Conservation (phyloP, 164 flowering plant genomes). For the Stephania japonica region DNA sequence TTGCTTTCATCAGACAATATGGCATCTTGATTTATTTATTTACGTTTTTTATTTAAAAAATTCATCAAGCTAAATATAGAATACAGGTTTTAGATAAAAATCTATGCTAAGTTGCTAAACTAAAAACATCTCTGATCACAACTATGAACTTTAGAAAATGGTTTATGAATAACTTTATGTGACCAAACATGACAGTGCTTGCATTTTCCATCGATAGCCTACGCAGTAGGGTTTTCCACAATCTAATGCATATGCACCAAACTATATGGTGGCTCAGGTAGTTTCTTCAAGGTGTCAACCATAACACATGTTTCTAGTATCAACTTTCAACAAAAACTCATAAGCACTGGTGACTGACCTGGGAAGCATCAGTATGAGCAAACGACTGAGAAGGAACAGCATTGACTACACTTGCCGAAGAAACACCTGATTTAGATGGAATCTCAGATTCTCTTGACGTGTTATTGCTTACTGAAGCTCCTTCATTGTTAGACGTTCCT, state of each 20-base stretch:
- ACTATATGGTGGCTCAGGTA: not conserved
- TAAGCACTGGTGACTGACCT: slow-evolving; percentile 36
- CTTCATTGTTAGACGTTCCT: slow-evolving; percentile 50
- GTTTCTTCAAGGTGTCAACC: not conserved
- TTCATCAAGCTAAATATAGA: not conserved
- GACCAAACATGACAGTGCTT: not conserved
- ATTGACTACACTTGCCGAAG: slow-evolving; percentile 23
- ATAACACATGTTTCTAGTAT: not conserved
- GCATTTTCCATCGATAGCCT: not conserved
- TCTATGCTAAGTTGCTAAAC: not conserved
- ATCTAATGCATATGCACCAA: not conserved
- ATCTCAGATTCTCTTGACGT: slow-evolving; percentile 50
- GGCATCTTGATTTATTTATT: not conserved
- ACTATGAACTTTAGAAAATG: not conserved
- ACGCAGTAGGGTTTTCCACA: not conserved
- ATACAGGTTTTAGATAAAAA: not conserved
- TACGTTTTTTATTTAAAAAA: not conserved
- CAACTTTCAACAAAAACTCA: not conserved
- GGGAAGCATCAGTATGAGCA: slow-evolving; percentile 39
- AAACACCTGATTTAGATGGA: slow-evolving; percentile 35
- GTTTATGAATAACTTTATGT: not conserved
- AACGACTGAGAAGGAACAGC: slow-evolving; percentile 29
- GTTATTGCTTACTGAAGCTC: slow-evolving; percentile 42
- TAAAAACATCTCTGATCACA: not conserved
- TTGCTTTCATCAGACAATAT: not conserved